These are phyloP conservation scores for Pulveroboletus ravenelii DNA, from an alignment of 768 basidiomycete genomes.

Conservation along the genomic window DNA sequence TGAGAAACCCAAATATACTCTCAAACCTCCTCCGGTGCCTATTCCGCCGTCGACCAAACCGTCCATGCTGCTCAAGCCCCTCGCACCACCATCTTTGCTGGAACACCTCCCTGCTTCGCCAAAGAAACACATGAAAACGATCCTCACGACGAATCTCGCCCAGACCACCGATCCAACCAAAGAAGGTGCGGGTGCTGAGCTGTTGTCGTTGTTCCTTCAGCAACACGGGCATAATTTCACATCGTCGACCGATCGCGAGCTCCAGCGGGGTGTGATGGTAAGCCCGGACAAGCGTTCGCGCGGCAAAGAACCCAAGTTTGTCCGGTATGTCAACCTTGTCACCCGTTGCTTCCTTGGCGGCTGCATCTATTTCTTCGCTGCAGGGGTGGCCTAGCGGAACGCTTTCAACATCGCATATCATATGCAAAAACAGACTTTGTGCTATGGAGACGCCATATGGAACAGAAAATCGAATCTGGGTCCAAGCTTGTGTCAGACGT, in stretches of 20 bases:
- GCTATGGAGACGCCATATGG: conserved; percentile 52
- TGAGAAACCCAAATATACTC: conserved; percentile 21
- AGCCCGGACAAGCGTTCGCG: conserved; percentile 54
- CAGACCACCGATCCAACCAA: conserved; percentile 49
- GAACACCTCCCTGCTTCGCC: conserved; percentile 14
- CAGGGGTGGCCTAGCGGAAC: conserved; percentile 57
- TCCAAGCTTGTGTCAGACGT: conserved; percentile 36
- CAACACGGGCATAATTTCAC: conserved; percentile 39
- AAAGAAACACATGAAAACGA: conserved; percentile 41
- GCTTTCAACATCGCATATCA: conserved; percentile 40
- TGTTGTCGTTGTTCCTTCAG: conserved; percentile 50
- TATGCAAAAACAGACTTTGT: conserved; percentile 42
- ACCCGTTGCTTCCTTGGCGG: no score
- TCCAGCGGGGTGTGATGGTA: conserved; percentile 48
- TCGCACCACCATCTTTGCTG: conserved; percentile 28
- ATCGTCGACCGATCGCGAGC: conserved; percentile 34
- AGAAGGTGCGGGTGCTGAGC: conserved; percentile 45
- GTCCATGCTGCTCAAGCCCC: conserved; percentile 18
- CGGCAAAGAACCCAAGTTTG: conserved; percentile 41
- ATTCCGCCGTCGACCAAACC: conserved; percentile 10
- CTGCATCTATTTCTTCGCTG: neutral
- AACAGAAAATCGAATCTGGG: conserved; percentile 32
- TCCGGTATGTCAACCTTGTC: conserved; percentile 37
- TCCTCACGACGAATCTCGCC: conserved; percentile 50
- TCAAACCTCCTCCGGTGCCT: conserved; percentile 28